Evolutionary conservation across 2,329 filamentous ascomycete species (phyloP).

Genomic region (Pyricularia sp.): DNA sequence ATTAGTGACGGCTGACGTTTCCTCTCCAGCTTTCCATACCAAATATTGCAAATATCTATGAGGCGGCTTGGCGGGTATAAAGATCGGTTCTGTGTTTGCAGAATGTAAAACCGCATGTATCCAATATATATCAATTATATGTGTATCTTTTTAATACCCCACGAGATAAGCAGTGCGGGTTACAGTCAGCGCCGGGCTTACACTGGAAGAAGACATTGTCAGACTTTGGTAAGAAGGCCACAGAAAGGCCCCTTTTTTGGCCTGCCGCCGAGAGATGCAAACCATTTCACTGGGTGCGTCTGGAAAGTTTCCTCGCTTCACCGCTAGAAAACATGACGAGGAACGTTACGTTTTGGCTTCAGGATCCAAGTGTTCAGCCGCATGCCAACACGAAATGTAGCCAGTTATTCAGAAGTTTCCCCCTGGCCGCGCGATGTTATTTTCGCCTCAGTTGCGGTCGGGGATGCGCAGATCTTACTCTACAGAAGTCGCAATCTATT

Average conservation of each 20-base stretch:
- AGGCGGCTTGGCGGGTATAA: not conserved
- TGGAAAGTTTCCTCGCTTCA: not conserved
- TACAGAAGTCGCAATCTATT: too few species aligned
- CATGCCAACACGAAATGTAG: not conserved
- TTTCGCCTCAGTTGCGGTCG: too few species aligned
- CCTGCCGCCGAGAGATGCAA: not conserved
- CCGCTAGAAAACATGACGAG: not conserved
- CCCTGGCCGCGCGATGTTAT: too few species aligned
- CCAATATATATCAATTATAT: not conserved
- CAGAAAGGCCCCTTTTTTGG: not conserved
- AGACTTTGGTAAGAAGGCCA: not conserved
- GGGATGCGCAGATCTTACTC: too few species aligned
- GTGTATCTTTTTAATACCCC: not conserved
- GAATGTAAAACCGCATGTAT: not conserved
- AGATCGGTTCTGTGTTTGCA: not conserved
- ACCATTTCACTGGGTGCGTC: not conserved
- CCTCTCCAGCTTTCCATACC: not conserved
- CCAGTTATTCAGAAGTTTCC: not conserved
- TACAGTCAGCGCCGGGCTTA: not conserved
- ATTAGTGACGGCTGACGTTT: too few species aligned
- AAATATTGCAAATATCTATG: not conserved
- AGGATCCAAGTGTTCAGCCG: not conserved
- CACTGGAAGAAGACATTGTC: not conserved
- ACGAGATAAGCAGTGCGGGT: not conserved
- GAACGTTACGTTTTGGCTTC: not conserved